Percentiles rank a stretch among this genome's conserved stretches.
Evolutionary conservation across 1,284 basidiomycete genomes (phyloP).

Genomic region (Boletus subluridellus): DNA sequence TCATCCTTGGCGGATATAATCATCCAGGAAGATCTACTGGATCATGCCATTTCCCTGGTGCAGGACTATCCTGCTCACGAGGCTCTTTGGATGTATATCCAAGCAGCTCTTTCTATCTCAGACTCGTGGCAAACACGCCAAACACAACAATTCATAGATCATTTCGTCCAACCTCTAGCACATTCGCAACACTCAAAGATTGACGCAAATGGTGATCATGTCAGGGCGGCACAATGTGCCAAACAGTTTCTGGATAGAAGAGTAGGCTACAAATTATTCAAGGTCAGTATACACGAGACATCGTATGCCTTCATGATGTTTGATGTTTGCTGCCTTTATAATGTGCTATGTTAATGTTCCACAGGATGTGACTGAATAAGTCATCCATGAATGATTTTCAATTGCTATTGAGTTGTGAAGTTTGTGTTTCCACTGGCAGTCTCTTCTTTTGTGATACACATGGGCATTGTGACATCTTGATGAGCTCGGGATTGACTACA

Average conservation of each 20-base stretch:
- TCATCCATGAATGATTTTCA: neutral
- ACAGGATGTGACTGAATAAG: neutral
- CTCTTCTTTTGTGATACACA: neutral
- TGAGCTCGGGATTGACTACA: neutral
- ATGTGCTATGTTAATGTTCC: neutral
- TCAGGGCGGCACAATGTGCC: constrained; percentile 10
- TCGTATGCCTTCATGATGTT: neutral
- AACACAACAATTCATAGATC: constrained; percentile 9
- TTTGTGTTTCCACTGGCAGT: neutral
- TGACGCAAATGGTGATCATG: neutral
- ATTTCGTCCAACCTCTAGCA: constrained; percentile 22
- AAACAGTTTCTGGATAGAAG: constrained; percentile 13
- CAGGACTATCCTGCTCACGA: constrained; percentile 51
- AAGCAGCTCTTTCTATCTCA: constrained; percentile 2
- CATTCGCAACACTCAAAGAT: neutral
- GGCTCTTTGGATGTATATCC: constrained; percentile 55
- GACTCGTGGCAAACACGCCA: neutral
- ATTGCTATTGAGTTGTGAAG: neutral
- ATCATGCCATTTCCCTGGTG: constrained; percentile 49
- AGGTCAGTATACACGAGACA: neutral
- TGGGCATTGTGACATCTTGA: neutral
- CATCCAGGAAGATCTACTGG: constrained; percentile 8
- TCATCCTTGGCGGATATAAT: neutral
- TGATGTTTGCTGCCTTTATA: neutral
- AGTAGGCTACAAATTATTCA: neutral